Conservation (phyloP, 2,329 filamentous ascomycete species). For the Talaromyces sp. region DNA sequence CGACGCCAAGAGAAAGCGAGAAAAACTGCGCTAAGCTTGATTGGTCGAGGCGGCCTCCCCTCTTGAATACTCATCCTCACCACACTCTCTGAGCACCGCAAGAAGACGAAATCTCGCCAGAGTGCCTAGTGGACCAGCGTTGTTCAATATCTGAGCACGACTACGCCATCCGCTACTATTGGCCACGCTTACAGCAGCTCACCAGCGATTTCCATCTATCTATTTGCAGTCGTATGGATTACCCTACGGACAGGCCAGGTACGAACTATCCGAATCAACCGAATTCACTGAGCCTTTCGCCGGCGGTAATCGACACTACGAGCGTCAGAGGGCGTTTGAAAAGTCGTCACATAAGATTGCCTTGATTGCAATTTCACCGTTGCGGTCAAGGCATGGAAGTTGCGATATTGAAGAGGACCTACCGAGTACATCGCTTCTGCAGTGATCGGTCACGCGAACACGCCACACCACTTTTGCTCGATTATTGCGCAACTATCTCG, state of each 20-base stretch:
- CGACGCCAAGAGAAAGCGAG: slow-evolving; percentile 24
- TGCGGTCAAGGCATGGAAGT: slow-evolving; percentile 24
- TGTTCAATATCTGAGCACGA: slow-evolving; percentile 17
- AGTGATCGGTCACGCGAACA: slow-evolving; percentile 37
- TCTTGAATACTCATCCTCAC: slow-evolving; percentile 22
- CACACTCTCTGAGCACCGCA: slow-evolving; percentile 14
- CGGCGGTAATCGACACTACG: background rate
- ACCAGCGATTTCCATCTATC: background rate
- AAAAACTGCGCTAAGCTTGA: slow-evolving; percentile 25
- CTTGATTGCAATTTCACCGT: slow-evolving; percentile 18
- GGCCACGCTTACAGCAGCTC: background rate
- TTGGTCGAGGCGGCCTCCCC: slow-evolving; percentile 26
- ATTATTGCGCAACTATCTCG: slow-evolving; percentile 38
- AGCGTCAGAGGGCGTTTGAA: background rate
- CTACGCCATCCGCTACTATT: background rate
- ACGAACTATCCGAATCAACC: slow-evolving; percentile 13
- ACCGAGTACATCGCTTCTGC: slow-evolving; percentile 19
- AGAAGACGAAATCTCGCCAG: slow-evolving; percentile 20
- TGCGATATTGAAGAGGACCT: slow-evolving; percentile 18
- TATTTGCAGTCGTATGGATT: background rate
- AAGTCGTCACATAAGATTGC: background rate
- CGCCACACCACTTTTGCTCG: slow-evolving; percentile 43
- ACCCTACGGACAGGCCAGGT: slow-evolving; percentile 11
- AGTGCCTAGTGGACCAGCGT: slow-evolving; percentile 23
- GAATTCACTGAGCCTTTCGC: background rate